Percentiles rank a stretch among this genome's conserved stretches.
These are phyloP conservation scores for Coffea eugenioides DNA, from an alignment of 257 asterid species.

Conservation along the genomic window DNA sequence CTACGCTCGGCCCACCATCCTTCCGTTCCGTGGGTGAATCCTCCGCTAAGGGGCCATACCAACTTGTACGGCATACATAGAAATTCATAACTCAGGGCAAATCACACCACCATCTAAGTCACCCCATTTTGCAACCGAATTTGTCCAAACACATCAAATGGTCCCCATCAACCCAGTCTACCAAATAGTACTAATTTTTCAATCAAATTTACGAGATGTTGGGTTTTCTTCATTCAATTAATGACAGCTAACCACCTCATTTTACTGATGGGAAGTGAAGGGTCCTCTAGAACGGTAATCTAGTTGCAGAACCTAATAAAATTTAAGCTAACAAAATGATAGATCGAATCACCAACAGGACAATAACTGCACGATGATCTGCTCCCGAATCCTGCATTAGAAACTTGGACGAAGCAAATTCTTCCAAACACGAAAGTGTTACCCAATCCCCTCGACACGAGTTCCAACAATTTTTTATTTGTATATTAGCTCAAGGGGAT, in stretches of 20 bases:
- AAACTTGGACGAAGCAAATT: neutral
- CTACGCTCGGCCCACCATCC: too few species aligned
- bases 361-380: neutral
- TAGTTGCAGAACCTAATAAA: neutral
- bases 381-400: neutral
- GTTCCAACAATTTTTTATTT: neutral
- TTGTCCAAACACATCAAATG: neutral
- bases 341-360: neutral
- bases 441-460: too few species aligned
- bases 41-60: neutral
- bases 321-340: neutral
- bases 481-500: neutral
- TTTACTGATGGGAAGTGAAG: neutral
- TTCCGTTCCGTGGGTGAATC: neutral
- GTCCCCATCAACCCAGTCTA: neutral
- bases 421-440: neutral
- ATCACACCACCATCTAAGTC: neutral
- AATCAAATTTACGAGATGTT: neutral
- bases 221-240: neutral
- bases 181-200: slow-evolving; percentile 1
- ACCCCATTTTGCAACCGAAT: neutral
- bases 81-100: neutral
- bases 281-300: neutral
- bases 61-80: neutral
- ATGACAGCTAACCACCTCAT: slow-evolving; percentile 3